Base-by-base conservation (phyloP, 164 flowering plant species). In the Stephania yunnanensis region DNA sequence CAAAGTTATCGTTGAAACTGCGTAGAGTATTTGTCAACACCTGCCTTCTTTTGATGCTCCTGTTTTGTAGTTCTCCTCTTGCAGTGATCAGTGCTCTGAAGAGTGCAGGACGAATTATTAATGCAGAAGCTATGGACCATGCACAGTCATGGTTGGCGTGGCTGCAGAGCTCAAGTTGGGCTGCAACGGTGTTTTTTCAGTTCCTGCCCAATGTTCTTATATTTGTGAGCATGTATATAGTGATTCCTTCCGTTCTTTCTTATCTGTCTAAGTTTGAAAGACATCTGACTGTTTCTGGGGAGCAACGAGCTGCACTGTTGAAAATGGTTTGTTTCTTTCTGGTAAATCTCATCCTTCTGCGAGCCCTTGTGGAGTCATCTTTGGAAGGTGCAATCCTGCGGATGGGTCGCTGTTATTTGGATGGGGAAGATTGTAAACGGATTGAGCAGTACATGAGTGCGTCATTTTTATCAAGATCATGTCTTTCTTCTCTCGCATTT, bases 301-400 rank as follows among this genome's bases (percentile, higher is more conserved):
- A 96, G 87, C 99, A 96, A 74, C 85, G 97, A 80, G 98, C 99
- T 48, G 97, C 97, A 63, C 87, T 94, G 50, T 71, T 94, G 85
- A 96, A 96, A 83, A 89, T 96, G 99, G 94, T 96, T 72, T 94
- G 98, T 81, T 96, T 96, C 83, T 96, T 96, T 80, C 83, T 96
- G 68, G 99, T 96, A 8, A 96, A 94, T 82, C 94, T 96, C 73
- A 94, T 96, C 48, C 85, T 96, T 20, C 74, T 96, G 73, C 88
- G 95, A 77, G 97, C 87, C 69, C 74, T 96, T 72, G 94, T 96
- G 42, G 99, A 94, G 72, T 94, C 99, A n/a, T 92, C 99, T 3
- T 68, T 96, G 67, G 99, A 96, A 84, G 83, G 85, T 79, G 85
- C 92, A 15, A 80, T 96, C 13, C 78, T 96, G 52, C 74, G 79